These are phyloP conservation scores for Pythium apleroticum DNA, from an alignment of 352 stramenopile species.

Conservation along the genomic window DNA sequence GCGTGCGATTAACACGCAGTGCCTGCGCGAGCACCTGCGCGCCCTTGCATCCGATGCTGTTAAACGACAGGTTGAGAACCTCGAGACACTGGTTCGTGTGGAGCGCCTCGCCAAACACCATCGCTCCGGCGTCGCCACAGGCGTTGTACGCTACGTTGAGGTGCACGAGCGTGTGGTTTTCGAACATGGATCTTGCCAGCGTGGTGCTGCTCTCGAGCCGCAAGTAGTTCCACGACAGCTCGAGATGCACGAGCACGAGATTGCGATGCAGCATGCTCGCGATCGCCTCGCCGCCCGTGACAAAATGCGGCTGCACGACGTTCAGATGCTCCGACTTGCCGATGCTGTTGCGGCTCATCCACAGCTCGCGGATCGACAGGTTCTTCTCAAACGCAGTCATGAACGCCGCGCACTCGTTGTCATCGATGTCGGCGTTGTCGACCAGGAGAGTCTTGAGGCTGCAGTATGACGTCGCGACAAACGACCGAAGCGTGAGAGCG, in stretches of 20 bases:
- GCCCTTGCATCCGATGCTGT: conserved; percentile 74
- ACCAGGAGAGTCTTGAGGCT: conserved; percentile 66
- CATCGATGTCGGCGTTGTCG: conserved; percentile 87
- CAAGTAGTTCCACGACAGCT: conserved; percentile 90
- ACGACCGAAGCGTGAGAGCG: conserved; percentile 54
- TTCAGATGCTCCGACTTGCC: conserved; percentile 88
- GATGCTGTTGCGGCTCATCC: conserved; percentile 85
- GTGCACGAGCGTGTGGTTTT: conserved; percentile 66
- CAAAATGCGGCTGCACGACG: conserved; percentile 82
- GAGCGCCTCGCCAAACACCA: conserved; percentile 76
- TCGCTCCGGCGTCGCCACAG: conserved; percentile 66
- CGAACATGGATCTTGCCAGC: conserved; percentile 56
- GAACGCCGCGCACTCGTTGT: conserved; percentile 83
- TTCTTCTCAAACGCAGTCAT: conserved; percentile 86
- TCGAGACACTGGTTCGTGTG: conserved; percentile 60
- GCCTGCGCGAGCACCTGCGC: conserved; percentile 71
- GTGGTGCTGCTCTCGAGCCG: conserved; percentile 75
- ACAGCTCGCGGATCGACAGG: conserved; percentile 64
- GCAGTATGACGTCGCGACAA: conserved; percentile 58
- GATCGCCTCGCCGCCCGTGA: conserved; percentile 86
- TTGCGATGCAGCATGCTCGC: conserved; percentile 87
- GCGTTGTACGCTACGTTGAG: conserved; percentile 79
- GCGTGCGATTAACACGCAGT: conserved; percentile 54
- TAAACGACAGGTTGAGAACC: conserved; percentile 74
- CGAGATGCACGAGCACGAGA: conserved; percentile 67